Percentiles rank a stretch among this genome's conserved stretches.
These are phyloP conservation scores for Colletotrichum lentis DNA, from an alignment of 2,329 filamentous ascomycete genomes.

Conservation along the genomic window DNA sequence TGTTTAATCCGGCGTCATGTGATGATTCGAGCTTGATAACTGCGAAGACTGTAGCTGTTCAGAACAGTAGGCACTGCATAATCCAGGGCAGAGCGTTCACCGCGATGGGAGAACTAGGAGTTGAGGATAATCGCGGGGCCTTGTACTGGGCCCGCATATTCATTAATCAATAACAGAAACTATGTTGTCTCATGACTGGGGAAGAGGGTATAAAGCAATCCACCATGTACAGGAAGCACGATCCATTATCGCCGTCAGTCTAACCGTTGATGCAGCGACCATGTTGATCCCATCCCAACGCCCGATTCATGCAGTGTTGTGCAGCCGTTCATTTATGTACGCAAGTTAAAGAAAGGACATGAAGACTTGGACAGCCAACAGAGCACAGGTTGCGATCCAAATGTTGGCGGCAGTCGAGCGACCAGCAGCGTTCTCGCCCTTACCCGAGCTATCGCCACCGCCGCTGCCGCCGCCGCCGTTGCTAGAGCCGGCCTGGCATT, in stretches of 20 bases:
- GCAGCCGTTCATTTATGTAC: slow-evolving; percentile 27
- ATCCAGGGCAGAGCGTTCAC: background rate
- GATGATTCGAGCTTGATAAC: background rate
- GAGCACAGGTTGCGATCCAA: slow-evolving; percentile 23
- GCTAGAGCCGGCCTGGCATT: slow-evolving; percentile 36
- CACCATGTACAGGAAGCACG: slow-evolving; percentile 20
- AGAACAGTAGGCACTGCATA: too few species aligned
- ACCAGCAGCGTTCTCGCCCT: slow-evolving; percentile 30
- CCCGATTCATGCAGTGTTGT: slow-evolving; percentile 25
- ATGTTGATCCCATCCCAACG: slow-evolving; percentile 25
- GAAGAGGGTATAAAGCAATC: slow-evolving; percentile 34
- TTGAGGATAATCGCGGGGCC: background rate
- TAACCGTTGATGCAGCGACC: slow-evolving; percentile 19
- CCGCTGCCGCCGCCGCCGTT: slow-evolving; percentile 12
- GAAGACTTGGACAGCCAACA: slow-evolving; percentile 22
- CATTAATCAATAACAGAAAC: slow-evolving; percentile 21
- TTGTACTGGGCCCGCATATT: background rate
- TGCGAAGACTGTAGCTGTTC: background rate
- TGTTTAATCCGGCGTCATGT: background rate
- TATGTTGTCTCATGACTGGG: slow-evolving; percentile 27
- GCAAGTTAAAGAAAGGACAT: slow-evolving; percentile 30
- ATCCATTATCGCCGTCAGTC: slow-evolving; percentile 2
- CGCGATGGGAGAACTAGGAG: background rate
- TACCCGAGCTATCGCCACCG: background rate
- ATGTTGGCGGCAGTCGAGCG: slow-evolving; percentile 14